Evolutionary conservation across 805 yeast species (phyloP), one percentile per base, ranked within the genome.

Genomic region (Candida sakaeoensis): DNA sequence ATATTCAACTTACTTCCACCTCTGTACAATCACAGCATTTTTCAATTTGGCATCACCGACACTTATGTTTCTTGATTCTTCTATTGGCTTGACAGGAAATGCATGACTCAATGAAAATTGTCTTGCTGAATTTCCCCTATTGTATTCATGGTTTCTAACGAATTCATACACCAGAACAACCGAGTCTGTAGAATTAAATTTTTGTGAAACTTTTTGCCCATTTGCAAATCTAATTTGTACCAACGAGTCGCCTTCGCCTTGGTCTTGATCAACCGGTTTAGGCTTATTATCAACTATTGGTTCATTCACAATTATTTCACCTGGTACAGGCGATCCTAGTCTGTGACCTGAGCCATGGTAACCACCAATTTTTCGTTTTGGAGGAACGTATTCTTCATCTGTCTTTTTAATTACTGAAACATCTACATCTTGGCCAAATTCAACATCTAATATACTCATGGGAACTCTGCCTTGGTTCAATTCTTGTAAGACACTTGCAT

Each of bases 381-480:
- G 88, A n/a, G 87, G 79, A 31, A 57, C 68, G 63, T 76, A 93
- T 30, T 84, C 85, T 59, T 91, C 95, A 39, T 88, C 95, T 39
- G 85, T 65, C 50, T 84, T 84, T 54, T 82, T 81, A 42, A 75
- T 74, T n/a, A 93, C 93, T 29, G 80, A 77, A 14, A 91, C 96
- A 55, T 90, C 95, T 18, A 93, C 98, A 45, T 85, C 93, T 66
- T 91, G 97, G 34, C 95, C 95, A 56, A 80, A 80, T 52, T 82
- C 79, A 13, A 91, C 97, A 48, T 85, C 79, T 47, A 93, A 70
- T 38, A 93, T 63, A 23, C 83, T 76, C 46, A 91, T 64, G 14
- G 99, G 99, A 0, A 96, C 99, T 43, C 95, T 74, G 8, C 99
- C 99, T 41, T 80, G 75, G 55, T 86, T 85, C 61, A 93, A 74